Evolutionary conservation across 495 filamentous ascomycete genomes (phyloP).

Genomic region (Neurospora tetraspora): DNA sequence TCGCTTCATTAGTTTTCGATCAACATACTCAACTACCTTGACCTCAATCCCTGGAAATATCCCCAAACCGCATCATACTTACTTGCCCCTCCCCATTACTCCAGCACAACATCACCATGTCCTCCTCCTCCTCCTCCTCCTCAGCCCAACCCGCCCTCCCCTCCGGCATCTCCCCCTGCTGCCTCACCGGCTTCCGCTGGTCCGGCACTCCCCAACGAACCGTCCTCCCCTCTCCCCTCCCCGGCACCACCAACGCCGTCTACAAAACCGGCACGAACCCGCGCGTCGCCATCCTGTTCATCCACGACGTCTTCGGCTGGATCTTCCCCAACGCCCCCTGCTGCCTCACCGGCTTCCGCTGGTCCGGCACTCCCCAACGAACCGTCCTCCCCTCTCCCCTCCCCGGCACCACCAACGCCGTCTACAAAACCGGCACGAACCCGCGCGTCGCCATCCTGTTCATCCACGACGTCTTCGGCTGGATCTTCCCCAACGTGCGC

Average conservation of each 20-base stretch:
- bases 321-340: slow-evolving; percentile 45
- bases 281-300: slow-evolving; percentile 40
- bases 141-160: not conserved
- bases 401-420: slow-evolving; percentile 21
- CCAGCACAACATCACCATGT: not conserved
- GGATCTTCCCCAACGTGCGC: slow-evolving; percentile 46
- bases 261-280: slow-evolving; percentile 37
- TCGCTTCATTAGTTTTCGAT: no score
- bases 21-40: not conserved
- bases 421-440: slow-evolving; percentile 37
- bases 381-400: slow-evolving; percentile 22
- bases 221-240: slow-evolving; percentile 20
- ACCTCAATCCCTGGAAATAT: not conserved
- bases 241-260: slow-evolving; percentile 21
- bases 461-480: slow-evolving; percentile 50
- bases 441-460: slow-evolving; percentile 40
- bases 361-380: slow-evolving; percentile 38
- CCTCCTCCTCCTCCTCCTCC: not conserved
- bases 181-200: slow-evolving; percentile 37
- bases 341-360: slow-evolving; percentile 34
- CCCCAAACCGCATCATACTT: not conserved
- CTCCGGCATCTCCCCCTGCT: slow-evolving; percentile 16
- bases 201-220: slow-evolving; percentile 33
- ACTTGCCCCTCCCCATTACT: not conserved
- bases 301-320: slow-evolving; percentile 54